Percentiles rank a stretch among this genome's conserved stretches.
Conservation (phyloP, 345 rosid genomes). For the Eucalyptus pauciflora region DNA sequence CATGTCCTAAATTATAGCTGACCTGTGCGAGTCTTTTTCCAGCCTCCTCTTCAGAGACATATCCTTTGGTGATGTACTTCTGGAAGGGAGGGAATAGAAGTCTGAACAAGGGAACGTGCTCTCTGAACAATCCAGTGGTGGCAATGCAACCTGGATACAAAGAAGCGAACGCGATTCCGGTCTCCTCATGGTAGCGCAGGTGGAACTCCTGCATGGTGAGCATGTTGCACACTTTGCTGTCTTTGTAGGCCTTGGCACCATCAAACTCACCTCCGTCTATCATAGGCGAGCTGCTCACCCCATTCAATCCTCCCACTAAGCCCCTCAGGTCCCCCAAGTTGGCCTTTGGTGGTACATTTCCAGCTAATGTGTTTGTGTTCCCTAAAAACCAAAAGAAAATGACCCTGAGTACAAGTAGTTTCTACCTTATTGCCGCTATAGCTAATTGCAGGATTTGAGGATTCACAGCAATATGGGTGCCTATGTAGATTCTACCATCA, state of each 20-base stretch:
- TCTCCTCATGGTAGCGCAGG: constrained; percentile 77
- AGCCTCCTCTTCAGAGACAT: constrained; percentile 81
- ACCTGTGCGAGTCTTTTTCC: constrained; percentile 98
- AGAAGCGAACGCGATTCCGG: constrained; percentile 72
- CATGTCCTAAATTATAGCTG: background rate
- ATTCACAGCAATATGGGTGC: background rate
- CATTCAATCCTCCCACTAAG: constrained; percentile 70
- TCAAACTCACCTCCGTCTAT: constrained; percentile 91
- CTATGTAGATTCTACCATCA: background rate
- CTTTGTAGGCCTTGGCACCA: constrained; percentile 97
- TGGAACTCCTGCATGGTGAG: constrained; percentile 96
- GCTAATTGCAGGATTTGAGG: background rate
- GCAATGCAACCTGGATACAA: constrained; percentile 99
- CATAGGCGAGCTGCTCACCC: constrained; percentile 70
- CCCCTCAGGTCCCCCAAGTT: constrained; percentile 93
- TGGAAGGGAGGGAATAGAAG: constrained; percentile 95
- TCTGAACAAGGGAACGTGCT: constrained; percentile 86
- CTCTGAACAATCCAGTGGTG: constrained; percentile 93
- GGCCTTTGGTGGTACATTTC: constrained; percentile 96
- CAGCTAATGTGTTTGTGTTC: constrained; percentile 93
- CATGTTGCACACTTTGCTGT: constrained; percentile 99
- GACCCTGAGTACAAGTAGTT: background rate
- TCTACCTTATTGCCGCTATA: background rate
- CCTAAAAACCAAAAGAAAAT: constrained; percentile 18
- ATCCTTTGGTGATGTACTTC: constrained; percentile 95